Conservation (phyloP, 169 alveolate species). For the Condylostoma magnum region DNA sequence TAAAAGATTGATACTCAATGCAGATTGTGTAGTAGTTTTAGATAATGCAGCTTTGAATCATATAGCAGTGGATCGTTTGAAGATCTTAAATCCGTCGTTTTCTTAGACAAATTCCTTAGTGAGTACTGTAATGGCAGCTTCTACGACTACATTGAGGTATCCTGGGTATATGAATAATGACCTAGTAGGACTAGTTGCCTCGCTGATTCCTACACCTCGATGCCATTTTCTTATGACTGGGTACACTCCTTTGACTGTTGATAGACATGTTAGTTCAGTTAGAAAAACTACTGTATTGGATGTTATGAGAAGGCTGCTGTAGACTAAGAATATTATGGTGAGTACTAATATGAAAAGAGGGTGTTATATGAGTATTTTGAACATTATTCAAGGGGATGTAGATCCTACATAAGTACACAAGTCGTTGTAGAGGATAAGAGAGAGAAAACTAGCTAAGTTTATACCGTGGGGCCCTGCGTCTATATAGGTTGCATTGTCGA, state of each 20-base stretch:
- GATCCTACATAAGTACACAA: slow-evolving; percentile 90
- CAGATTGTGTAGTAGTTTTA: slow-evolving; percentile 97
- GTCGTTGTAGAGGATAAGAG: slow-evolving; percentile 91
- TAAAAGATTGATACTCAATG: slow-evolving; percentile 88
- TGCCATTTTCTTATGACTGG: slow-evolving; percentile 99
- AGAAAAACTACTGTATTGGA: slow-evolving; percentile 97
- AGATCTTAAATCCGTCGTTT: slow-evolving; percentile 82
- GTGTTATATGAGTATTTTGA: slow-evolving; percentile 89
- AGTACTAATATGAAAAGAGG: slow-evolving; percentile 87
- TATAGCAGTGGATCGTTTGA: slow-evolving; percentile 94
- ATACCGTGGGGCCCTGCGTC: slow-evolving; percentile 99
- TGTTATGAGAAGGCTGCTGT: slow-evolving; percentile 96
- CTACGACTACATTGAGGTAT: slow-evolving; percentile 89
- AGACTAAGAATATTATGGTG: slow-evolving; percentile 95
- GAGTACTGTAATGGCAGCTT: slow-evolving; percentile 91
- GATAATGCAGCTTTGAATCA: slow-evolving; percentile 98
- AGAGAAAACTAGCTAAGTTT: slow-evolving; percentile 84
- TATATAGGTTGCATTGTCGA: slow-evolving; percentile 95
- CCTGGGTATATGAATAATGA: slow-evolving; percentile 99
- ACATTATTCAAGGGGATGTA: slow-evolving; percentile 92
- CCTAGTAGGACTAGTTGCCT: slow-evolving; percentile 94
- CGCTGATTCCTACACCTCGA: slow-evolving; percentile 97
- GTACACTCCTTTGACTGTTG: slow-evolving; percentile 92
- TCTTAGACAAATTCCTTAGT: slow-evolving; percentile 80
- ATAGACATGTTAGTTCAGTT: slow-evolving; percentile 57